A percentile compares a stretch with the other conserved stretches of the same genome.
Conservation (phyloP, 2,329 filamentous ascomycete species). For the Fusarium tupiense region DNA sequence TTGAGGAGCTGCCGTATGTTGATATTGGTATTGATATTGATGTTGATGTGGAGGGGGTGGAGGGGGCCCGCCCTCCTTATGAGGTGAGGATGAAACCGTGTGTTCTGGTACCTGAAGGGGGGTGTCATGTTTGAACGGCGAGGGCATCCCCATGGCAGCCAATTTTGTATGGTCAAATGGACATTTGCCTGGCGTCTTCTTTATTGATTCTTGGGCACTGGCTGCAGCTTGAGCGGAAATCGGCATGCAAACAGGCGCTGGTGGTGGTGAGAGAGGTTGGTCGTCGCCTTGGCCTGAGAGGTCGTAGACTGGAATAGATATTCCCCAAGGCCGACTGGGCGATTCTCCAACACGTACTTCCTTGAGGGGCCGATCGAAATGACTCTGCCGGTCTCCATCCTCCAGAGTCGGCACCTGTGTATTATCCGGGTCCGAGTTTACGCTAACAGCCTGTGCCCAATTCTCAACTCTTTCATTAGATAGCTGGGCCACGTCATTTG, state of each 20-base stretch:
- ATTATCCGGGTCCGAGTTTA: constrained; percentile 52
- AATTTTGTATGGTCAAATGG: constrained; percentile 66
- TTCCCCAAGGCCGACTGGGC: constrained; percentile 92
- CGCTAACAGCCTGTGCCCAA: constrained; percentile 84
- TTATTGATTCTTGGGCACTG: constrained; percentile 38
- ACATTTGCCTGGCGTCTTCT: constrained; percentile 59
- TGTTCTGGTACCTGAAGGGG: constrained; percentile 18
- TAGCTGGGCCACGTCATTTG: constrained; percentile 57
- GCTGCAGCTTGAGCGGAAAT: constrained; percentile 44
- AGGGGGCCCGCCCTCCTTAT: constrained; percentile 35
- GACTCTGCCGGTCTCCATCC: constrained; percentile 71
- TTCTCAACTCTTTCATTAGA: constrained; percentile 80
- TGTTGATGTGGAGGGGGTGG: constrained; percentile 10
- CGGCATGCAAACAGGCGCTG: constrained; percentile 65
- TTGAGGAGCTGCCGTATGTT: constrained; percentile 44
- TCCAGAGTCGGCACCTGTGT: constrained; percentile 45
- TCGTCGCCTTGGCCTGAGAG: constrained; percentile 48
- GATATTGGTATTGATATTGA: constrained; percentile 8
- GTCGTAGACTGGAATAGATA: constrained; percentile 75
- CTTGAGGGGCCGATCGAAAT: constrained; percentile 86
- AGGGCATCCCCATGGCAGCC: constrained; percentile 46
- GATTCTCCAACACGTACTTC: constrained; percentile 95
- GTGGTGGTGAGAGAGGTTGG: constrained; percentile 64
- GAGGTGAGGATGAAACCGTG: constrained; percentile 29
- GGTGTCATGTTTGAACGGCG: constrained; percentile 21